Percentiles rank a stretch among this genome's conserved stretches.
phyloP scores from a whole-genome alignment of 2,329 filamentous ascomycete genomes.

The Pestalotiopsis fici region DNA sequence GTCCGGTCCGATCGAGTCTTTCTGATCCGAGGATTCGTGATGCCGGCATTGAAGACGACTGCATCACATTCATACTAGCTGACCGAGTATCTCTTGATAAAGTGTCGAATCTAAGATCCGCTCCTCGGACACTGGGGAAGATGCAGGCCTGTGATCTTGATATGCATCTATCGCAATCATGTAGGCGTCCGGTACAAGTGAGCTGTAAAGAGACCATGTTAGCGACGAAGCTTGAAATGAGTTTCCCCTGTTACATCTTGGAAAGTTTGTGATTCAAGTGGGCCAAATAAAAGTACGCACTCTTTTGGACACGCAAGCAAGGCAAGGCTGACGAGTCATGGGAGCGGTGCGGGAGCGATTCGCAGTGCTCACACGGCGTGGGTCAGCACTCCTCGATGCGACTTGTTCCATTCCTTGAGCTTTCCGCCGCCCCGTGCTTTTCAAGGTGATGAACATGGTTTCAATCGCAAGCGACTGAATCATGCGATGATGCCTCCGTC shows the following conservation, averaged over 20 bases:
- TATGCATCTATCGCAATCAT: constrained; percentile 10
- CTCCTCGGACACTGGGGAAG: constrained; percentile 5
- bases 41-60: background rate
- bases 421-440: background rate
- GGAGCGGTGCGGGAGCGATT: background rate
- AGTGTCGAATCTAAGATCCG: background rate
- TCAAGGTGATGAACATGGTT: constrained; percentile 16
- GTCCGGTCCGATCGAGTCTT: background rate
- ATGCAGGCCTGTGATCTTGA: constrained; percentile 10
- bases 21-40: background rate
- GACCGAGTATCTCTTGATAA: background rate
- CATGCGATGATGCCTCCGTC: background rate
- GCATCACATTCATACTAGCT: background rate
- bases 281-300: background rate
- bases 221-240: background rate
- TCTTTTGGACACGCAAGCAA: constrained; percentile 12
- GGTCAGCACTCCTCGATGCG: constrained; percentile 7
- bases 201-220: constrained; percentile 1
- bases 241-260: background rate
- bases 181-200: constrained; percentile 8
- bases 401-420: constrained; percentile 11
- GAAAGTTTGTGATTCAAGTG: background rate
- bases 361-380: background rate
- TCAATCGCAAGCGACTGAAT: background rate
- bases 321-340: constrained; percentile 5